Evolutionary conservation across 495 filamentous ascomycete genomes (phyloP).

Genomic region (Ramalina intermedia): DNA sequence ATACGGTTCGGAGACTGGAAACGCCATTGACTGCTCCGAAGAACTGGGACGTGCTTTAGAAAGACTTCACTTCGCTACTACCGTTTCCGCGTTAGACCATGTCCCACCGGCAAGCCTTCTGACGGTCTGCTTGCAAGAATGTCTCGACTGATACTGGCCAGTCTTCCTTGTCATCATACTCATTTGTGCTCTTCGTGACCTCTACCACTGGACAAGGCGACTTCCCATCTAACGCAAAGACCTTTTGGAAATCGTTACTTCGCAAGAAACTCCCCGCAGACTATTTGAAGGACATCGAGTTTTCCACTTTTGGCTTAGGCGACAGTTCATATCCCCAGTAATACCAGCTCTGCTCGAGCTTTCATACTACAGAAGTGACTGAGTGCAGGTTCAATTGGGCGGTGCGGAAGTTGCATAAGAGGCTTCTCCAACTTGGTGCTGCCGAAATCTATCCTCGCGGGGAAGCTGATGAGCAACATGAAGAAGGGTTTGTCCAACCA

Average conservation of each 20-base stretch:
- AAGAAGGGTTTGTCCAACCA: constrained; percentile 56
- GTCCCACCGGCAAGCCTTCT: constrained; percentile 49
- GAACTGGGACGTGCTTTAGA: constrained; percentile 61
- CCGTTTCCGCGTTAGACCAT: constrained; percentile 60
- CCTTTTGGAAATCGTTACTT: constrained; percentile 76
- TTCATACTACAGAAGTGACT: constrained; percentile 7
- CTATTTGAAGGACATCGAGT: constrained; percentile 50
- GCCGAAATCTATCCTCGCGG: constrained; percentile 59
- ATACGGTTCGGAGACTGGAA: constrained; percentile 92
- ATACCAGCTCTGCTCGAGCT: constrained; percentile 1
- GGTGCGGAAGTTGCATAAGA: constrained; percentile 69
- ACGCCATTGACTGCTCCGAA: constrained; percentile 73
- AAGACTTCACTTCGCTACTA: constrained; percentile 61
- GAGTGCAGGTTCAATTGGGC: constrained; percentile 76
- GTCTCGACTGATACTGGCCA: constrained; percentile 11
- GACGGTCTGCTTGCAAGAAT: background rate
- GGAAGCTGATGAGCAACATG: constrained; percentile 85
- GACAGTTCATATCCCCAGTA: constrained; percentile 91
- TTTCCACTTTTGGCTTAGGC: constrained; percentile 80
- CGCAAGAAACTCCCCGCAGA: constrained; percentile 58
- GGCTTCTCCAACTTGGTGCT: constrained; percentile 75
- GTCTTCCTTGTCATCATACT: constrained; percentile 34
- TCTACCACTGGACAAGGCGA: constrained; percentile 96
- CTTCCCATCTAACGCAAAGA: constrained; percentile 61
- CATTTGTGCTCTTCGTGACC: constrained; percentile 59